A percentile compares a stretch with the other conserved stretches of the same genome.
phyloP scores from a whole-genome alignment of 768 basidiomycete species.

The Thelephora ganbajun region DNA sequence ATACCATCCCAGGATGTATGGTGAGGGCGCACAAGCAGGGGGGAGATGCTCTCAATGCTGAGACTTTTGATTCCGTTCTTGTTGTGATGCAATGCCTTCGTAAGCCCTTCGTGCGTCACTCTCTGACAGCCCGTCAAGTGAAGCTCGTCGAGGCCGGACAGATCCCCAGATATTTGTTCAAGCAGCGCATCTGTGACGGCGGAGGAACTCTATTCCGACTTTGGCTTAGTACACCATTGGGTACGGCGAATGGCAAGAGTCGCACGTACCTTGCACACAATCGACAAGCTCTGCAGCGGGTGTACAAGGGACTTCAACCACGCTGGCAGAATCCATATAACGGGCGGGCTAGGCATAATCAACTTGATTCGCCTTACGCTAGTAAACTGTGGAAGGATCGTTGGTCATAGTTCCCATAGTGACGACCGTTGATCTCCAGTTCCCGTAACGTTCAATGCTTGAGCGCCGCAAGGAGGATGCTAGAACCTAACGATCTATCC shows the following conservation, averaged over 20 bases:
- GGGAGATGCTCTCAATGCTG: conserved; percentile 48
- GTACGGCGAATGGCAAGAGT: background rate
- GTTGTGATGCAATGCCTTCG: conserved; percentile 32
- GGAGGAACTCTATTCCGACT: conserved; percentile 33
- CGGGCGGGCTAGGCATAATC: conserved; percentile 57
- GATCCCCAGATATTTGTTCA: conserved; percentile 30
- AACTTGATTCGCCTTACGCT: conserved; percentile 42
- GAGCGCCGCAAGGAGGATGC: conserved; percentile 40
- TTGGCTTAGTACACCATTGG: background rate
- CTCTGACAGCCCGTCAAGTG: conserved; percentile 55
- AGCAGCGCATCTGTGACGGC: conserved; percentile 46
- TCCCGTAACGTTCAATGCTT: conserved; percentile 29
- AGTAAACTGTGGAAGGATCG: conserved; percentile 34
- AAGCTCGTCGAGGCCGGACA: conserved; percentile 40
- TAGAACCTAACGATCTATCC: conserved; percentile 54
- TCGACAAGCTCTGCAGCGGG: conserved; percentile 40
- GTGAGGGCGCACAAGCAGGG: conserved; percentile 37
- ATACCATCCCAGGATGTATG: background rate
- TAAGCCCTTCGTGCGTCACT: conserved; percentile 49
- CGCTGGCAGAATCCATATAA: conserved; percentile 31
- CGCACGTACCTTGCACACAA: conserved; percentile 53
- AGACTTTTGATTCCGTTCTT: conserved; percentile 34
- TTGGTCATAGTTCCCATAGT: conserved; percentile 40
- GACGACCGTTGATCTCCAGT: conserved; percentile 62
- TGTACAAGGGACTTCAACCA: conserved; percentile 36